Evolutionary conservation across 805 yeast species (phyloP).

Genomic region (Alloascoidea africana): DNA sequence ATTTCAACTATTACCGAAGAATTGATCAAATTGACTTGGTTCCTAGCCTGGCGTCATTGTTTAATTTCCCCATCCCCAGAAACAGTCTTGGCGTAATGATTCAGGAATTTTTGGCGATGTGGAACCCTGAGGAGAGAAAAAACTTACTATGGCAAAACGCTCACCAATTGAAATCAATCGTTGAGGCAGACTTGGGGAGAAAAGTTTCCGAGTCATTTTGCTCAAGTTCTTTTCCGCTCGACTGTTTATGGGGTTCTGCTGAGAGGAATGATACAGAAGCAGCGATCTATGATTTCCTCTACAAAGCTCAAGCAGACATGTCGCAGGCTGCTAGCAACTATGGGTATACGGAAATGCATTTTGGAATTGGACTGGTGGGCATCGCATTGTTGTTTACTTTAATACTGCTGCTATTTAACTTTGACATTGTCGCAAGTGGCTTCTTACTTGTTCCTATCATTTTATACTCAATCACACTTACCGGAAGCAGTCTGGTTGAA

Average conservation of each 20-base stretch:
- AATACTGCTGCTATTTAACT: slow-evolving; percentile 1
- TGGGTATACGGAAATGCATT: slow-evolving; percentile 31
- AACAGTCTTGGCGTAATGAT: slow-evolving; percentile 65
- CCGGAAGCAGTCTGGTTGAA: slow-evolving; percentile 84
- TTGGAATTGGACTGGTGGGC: slow-evolving; percentile 22
- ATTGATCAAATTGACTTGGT: slow-evolving; percentile 62
- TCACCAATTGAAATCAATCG: slow-evolving; percentile 10
- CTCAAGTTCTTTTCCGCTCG: slow-evolving; percentile 5
- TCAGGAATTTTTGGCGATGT: slow-evolving; percentile 36
- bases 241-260: slow-evolving; percentile 8
- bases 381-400: slow-evolving; percentile 18
- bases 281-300: slow-evolving; percentile 22
- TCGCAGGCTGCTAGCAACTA: slow-evolving; percentile 62
- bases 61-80: slow-evolving; percentile 54
- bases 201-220: neutral
- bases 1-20: slow-evolving; percentile 34
- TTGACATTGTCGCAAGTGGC: slow-evolving; percentile 3
- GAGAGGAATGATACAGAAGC: slow-evolving; percentile 6
- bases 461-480: slow-evolving; percentile 37
- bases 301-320: slow-evolving; percentile 30
- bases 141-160: slow-evolving; percentile 28
- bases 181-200: slow-evolving; percentile 6
- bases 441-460: slow-evolving; percentile 15
- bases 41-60: slow-evolving; percentile 46
- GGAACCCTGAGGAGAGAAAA: slow-evolving; percentile 41